Conservation (phyloP, 257 asterid species). For the Ilex aquifolium region DNA sequence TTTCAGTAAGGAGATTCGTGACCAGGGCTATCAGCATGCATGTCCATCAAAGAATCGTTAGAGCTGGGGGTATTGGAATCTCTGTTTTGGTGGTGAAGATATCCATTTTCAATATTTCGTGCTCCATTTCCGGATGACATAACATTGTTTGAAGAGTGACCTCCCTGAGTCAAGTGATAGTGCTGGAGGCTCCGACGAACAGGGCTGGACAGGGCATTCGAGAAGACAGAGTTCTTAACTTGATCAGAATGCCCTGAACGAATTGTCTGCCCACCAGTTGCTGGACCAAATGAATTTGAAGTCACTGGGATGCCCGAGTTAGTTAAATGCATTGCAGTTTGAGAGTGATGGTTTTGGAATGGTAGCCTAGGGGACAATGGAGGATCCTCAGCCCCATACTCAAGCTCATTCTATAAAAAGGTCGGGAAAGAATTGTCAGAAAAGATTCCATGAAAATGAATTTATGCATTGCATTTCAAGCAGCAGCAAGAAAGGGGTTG, state of each 20-base stretch:
- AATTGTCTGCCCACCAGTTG: conserved; percentile 37
- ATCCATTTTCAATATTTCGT: conserved; percentile 29
- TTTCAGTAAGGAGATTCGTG: conserved; percentile 47
- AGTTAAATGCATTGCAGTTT: conserved; percentile 21
- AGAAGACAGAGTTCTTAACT: conserved; percentile 42
- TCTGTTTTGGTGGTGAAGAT: conserved; percentile 26
- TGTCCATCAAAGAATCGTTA: conserved; percentile 56
- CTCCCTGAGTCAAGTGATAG: conserved; percentile 49
- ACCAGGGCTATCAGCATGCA: conserved; percentile 59
- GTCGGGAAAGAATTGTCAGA: not conserved
- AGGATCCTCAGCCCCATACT: conserved; percentile 46
- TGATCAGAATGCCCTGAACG: conserved; percentile 38
- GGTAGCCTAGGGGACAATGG: conserved; percentile 46
- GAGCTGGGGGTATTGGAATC: conserved; percentile 40
- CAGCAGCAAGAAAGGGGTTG: too few species aligned
- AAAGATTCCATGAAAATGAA: too few species aligned
- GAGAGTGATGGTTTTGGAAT: conserved; percentile 34
- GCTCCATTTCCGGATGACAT: not conserved
- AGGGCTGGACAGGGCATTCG: conserved; percentile 63
- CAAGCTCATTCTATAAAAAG: conserved; percentile 50
- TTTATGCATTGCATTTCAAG: too few species aligned
- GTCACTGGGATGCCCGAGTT: conserved; percentile 33
- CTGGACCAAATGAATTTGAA: conserved; percentile 38
- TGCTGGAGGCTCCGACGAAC: conserved; percentile 53
- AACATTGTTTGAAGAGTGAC: conserved; percentile 23